Conservation (phyloP, 1,284 basidiomycete genomes). For the Coriolopsis trogii region DNA sequence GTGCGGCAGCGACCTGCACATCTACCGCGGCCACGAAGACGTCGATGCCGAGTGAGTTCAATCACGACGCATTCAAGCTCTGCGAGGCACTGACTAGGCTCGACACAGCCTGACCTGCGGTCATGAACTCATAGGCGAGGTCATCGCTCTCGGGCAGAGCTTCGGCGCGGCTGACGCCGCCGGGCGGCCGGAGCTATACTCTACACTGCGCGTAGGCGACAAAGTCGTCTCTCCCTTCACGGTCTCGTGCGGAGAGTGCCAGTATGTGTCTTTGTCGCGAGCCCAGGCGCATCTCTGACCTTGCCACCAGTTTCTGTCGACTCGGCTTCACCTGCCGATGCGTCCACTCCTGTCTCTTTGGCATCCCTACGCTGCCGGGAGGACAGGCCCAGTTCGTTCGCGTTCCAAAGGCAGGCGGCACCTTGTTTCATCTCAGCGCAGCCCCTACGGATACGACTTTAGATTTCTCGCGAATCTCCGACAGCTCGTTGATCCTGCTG, state of each 20-base stretch:
- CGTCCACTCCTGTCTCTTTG: slow-evolving; percentile 67
- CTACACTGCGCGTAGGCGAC: slow-evolving; percentile 75
- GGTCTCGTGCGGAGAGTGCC: slow-evolving; percentile 79
- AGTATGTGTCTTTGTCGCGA: slow-evolving; percentile 47
- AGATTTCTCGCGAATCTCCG: slow-evolving; percentile 16
- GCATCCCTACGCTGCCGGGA: slow-evolving; percentile 73
- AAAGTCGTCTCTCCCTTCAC: slow-evolving; percentile 90
- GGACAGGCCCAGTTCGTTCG: slow-evolving; percentile 89
- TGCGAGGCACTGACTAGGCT: background rate
- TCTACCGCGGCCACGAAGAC: slow-evolving; percentile 65
- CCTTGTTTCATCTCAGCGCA: slow-evolving; percentile 71
- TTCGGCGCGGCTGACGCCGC: slow-evolving; percentile 49
- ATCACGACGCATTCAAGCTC: background rate
- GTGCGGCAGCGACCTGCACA: slow-evolving; percentile 85
- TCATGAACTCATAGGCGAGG: slow-evolving; percentile 84
- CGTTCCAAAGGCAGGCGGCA: slow-evolving; percentile 80
- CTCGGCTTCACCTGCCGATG: slow-evolving; percentile 82
- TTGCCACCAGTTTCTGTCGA: slow-evolving; percentile 64
- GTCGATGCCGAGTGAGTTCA: slow-evolving; percentile 31
- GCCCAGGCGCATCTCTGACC: background rate
- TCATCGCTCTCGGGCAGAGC: slow-evolving; percentile 71
- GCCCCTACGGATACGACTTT: too few relatives aligned
- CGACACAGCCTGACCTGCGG: slow-evolving; percentile 62
- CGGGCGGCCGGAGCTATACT: slow-evolving; percentile 63
- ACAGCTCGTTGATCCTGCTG: slow-evolving; percentile 26